Evolutionary conservation across 2,329 filamentous ascomycete species (phyloP), one percentile per base, ranked within the genome.

Genomic region (Monosporascus sp.): DNA sequence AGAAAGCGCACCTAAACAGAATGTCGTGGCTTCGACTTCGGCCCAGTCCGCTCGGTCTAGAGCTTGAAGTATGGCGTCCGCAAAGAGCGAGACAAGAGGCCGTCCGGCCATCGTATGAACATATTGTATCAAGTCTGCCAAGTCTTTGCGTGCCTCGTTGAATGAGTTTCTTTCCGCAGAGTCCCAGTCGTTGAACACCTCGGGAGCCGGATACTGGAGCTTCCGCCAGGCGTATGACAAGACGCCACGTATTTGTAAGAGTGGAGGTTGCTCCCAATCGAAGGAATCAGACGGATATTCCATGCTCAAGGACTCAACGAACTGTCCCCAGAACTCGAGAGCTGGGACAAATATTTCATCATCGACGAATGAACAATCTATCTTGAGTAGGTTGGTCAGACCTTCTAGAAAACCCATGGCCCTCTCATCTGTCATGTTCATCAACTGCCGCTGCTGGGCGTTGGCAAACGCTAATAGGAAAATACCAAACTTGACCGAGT

Each of bases 311-410:
- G 82, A 81, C 69, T 91, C 89, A 6, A 89, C 82, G 65, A 86
- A 91, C 1, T 83, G 85, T 19, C 83, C 86, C 90, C 90, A 94
- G 66, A 94, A 93, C 62, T 94, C 89, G 16, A 93, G 77, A 1
- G 86, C 83, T 1, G 84, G 82, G 1, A 88, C 81, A 52, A 90
- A 91, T 11, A 91, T 83, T 58, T 83, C 85, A 62, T 94, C 88
- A 52, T 93, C 88, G 4, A 81, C 81, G 1, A 86, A 84, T 1
- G 87, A 82, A 2, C 89, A 88, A 14, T 83, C 76, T 14, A 84
- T 81, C 20, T 79, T 79, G 24, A 92, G 74, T 5, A 94, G 77
- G 4, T 84, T 82, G 55, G 81, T 83, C n/a, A 90, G 74, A 36
- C 77, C 80, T 3, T 73, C 71, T 16, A 90, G 69, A 49, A 88